These are phyloP conservation scores for Cystobasidium sp. DNA, from an alignment of 1,284 basidiomycete species.

Conservation along the genomic window DNA sequence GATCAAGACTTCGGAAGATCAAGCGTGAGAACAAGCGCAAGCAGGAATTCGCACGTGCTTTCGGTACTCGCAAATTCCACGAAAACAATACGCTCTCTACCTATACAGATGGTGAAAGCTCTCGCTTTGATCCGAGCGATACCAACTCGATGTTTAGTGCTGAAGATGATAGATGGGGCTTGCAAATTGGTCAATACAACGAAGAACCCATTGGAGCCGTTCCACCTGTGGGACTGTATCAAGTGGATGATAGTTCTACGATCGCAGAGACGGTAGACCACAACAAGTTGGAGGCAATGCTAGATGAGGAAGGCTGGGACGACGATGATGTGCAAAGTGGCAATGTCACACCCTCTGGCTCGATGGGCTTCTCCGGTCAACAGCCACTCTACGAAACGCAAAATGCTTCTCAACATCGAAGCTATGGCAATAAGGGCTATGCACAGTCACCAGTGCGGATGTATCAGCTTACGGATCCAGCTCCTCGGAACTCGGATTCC, in stretches of 20 bases:
- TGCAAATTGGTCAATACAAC: constrained; percentile 83
- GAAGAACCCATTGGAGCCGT: constrained; percentile 73
- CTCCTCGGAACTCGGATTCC: constrained; percentile 24
- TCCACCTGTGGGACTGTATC: constrained; percentile 67
- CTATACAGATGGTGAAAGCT: constrained; percentile 68
- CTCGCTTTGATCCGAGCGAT: constrained; percentile 56
- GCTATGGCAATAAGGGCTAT: not conserved
- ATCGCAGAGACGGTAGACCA: constrained; percentile 70
- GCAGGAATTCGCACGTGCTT: constrained; percentile 74
- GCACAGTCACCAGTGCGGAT: constrained; percentile 32
- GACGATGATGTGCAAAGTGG: constrained; percentile 43
- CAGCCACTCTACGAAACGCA: constrained; percentile 18
- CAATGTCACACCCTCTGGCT: constrained; percentile 33
- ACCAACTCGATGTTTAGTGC: constrained; percentile 67
- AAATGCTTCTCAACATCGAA: not conserved
- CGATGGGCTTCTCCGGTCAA: constrained; percentile 19
- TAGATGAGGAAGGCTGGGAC: constrained; percentile 85
- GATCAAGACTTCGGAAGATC: constrained; percentile 88
- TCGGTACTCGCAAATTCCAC: constrained; percentile 61
- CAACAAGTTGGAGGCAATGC: constrained; percentile 82
- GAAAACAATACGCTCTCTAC: constrained; percentile 38
- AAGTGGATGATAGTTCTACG: constrained; percentile 49
- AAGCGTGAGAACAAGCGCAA: constrained; percentile 85
- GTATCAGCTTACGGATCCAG: constrained; percentile 36
- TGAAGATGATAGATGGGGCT: constrained; percentile 92